Conservation (phyloP, 2,329 filamentous ascomycete species). For the Neofusicoccum sp. region DNA sequence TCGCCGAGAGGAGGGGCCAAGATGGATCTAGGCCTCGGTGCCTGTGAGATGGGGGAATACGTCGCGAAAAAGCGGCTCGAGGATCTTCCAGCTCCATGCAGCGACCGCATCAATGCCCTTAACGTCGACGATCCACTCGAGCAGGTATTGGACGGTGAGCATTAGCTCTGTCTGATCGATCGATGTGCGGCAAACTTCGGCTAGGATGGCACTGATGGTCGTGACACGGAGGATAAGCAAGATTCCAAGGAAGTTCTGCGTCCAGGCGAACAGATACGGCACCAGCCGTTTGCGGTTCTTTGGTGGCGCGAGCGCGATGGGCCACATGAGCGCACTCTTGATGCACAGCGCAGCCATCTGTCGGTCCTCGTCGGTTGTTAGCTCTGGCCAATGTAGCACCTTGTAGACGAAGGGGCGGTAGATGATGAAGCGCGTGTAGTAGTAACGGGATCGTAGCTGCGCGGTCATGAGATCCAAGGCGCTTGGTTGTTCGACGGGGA, state of each 20-base stretch:
- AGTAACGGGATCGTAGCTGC: constrained; percentile 27
- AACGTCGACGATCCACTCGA: constrained; percentile 64
- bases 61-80: constrained; percentile 18
- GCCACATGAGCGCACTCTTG: constrained; percentile 61
- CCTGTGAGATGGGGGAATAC: constrained; percentile 2
- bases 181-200: constrained; percentile 52
- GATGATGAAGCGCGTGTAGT: constrained; percentile 26
- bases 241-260: constrained; percentile 63
- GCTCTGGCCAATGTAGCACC: constrained; percentile 52
- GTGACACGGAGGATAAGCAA: constrained; percentile 60
- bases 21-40: not conserved
- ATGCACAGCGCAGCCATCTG: constrained; percentile 61
- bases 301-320: constrained; percentile 60
- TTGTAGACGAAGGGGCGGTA: constrained; percentile 28
- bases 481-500: not conserved
- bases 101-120: constrained; percentile 58
- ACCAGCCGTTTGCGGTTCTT: constrained; percentile 61
- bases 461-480: constrained; percentile 19
- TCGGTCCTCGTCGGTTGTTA: constrained; percentile 57
- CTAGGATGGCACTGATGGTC: constrained; percentile 54
- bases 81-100: constrained; percentile 55
- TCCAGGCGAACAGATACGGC: constrained; percentile 63
- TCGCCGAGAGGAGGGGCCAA: not conserved
- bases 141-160: constrained; percentile 55
- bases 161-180: constrained; percentile 53